Evolutionary conservation across 2,329 filamentous ascomycete species (phyloP).

Genomic region (Fusarium multiceps): DNA sequence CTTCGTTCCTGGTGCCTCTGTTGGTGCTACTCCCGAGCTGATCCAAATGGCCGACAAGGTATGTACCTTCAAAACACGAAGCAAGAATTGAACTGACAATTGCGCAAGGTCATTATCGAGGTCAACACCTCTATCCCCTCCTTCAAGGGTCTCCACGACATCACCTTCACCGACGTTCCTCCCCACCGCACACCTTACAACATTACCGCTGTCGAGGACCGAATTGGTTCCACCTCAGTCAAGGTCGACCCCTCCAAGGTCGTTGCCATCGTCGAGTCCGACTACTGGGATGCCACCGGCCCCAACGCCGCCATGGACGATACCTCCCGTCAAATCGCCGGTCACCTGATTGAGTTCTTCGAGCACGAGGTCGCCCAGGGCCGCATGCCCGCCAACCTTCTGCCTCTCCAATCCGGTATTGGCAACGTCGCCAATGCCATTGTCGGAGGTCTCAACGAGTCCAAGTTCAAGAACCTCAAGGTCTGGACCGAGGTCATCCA

Average conservation of each 20-base stretch:
- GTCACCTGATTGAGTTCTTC: slow-evolving; percentile 82
- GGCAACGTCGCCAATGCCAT: slow-evolving; percentile 95
- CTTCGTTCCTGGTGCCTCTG: slow-evolving; percentile 86
- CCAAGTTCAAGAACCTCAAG: slow-evolving; percentile 87
- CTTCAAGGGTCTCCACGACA: slow-evolving; percentile 90
- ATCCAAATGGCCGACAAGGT: slow-evolving; percentile 91
- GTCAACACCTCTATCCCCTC: slow-evolving; percentile 88
- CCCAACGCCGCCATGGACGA: slow-evolving; percentile 83
- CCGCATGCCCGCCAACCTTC: slow-evolving; percentile 78
- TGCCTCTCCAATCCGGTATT: slow-evolving; percentile 88
- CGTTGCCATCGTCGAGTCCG: slow-evolving; percentile 84
- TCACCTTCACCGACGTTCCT: slow-evolving; percentile 87
- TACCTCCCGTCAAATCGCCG: slow-evolving; percentile 76
- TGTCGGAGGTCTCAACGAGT: slow-evolving; percentile 82
- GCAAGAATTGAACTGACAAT: slow-evolving; percentile 12
- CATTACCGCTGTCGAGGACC: slow-evolving; percentile 85
- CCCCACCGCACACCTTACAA: slow-evolving; percentile 86
- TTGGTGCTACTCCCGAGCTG: slow-evolving; percentile 86
- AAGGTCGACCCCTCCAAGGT: slow-evolving; percentile 87
- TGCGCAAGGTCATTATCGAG: slow-evolving; percentile 79
- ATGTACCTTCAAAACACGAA: slow-evolving; percentile 17
- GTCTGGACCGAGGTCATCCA: slow-evolving; percentile 96
- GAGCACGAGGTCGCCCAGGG: slow-evolving; percentile 86
- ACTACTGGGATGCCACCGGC: slow-evolving; percentile 80
- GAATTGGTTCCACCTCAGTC: slow-evolving; percentile 85